These are phyloP conservation scores for Torrubiella hemipterigena DNA, from an alignment of 2,329 filamentous ascomycete species.

Conservation along the genomic window DNA sequence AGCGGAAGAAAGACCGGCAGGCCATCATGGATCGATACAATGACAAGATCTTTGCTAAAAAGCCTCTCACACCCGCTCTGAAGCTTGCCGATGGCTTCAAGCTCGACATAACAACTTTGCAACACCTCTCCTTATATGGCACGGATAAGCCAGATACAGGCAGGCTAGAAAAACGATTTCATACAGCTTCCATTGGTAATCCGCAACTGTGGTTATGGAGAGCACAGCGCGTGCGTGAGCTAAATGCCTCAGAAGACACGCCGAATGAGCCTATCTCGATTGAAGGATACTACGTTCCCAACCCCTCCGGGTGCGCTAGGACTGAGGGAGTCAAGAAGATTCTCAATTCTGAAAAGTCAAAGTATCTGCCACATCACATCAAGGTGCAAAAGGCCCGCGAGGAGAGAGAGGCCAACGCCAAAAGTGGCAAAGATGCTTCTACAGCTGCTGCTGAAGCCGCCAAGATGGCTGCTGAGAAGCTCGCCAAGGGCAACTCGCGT, in stretches of 20 bases:
- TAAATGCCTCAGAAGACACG: slow-evolving; percentile 29
- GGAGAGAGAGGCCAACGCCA: slow-evolving; percentile 71
- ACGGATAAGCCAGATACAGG: slow-evolving; percentile 36
- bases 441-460: slow-evolving; percentile 57
- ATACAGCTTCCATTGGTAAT: slow-evolving; percentile 30
- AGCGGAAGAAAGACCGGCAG: slow-evolving; percentile 16
- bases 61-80: slow-evolving; percentile 31
- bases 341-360: slow-evolving; percentile 92
- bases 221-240: slow-evolving; percentile 40
- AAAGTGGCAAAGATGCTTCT: slow-evolving; percentile 53
- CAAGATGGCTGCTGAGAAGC: slow-evolving; percentile 66
- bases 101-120: slow-evolving; percentile 32
- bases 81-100: slow-evolving; percentile 30
- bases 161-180: slow-evolving; percentile 37
- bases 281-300: slow-evolving; percentile 69
- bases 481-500: slow-evolving; percentile 79
- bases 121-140: slow-evolving; percentile 27
- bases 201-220: slow-evolving; percentile 46
- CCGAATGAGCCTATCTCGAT: slow-evolving; percentile 29
- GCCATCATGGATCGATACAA: slow-evolving; percentile 37
- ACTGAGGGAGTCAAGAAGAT: slow-evolving; percentile 95
- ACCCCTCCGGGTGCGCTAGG: slow-evolving; percentile 71
- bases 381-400: slow-evolving; percentile 87
- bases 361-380: slow-evolving; percentile 94
- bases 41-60: slow-evolving; percentile 36